Conservation (phyloP, 768 basidiomycete genomes). For the Mycena latifolia region DNA sequence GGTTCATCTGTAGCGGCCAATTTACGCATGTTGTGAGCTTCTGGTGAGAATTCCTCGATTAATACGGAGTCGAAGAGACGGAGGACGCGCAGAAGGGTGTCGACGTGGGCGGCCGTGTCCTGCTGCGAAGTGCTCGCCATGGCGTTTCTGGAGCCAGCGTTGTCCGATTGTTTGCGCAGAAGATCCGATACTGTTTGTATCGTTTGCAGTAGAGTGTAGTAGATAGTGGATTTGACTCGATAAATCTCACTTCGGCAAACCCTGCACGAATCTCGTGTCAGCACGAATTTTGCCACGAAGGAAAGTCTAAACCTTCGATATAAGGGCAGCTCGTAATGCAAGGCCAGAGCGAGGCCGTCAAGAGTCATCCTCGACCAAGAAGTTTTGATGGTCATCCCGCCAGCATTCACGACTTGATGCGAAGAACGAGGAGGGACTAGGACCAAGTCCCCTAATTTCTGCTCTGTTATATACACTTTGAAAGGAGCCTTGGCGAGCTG, state of each 20-base stretch:
- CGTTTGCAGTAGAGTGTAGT: constrained; percentile 60
- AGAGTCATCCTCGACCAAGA: constrained; percentile 91
- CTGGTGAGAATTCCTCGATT: constrained; percentile 38
- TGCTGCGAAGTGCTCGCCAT: constrained; percentile 13
- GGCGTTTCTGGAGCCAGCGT: constrained; percentile 5
- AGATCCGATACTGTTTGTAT: constrained; percentile 4
- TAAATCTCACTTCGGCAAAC: constrained; percentile 88
- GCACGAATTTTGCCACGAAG: neutral
- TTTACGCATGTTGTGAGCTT: constrained; percentile 36
- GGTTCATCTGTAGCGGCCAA: constrained; percentile 4
- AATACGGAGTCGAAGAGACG: constrained; percentile 34
- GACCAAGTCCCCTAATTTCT: constrained; percentile 82
- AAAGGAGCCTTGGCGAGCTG: constrained; percentile 78
- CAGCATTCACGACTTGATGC: constrained; percentile 87
- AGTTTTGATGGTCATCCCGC: constrained; percentile 86
- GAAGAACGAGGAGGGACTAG: constrained; percentile 85
- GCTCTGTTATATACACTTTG: constrained; percentile 76
- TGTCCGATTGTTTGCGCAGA: neutral
- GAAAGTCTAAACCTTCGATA: constrained; percentile 72
- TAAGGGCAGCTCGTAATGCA: constrained; percentile 81
- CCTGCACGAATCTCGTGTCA: constrained; percentile 49
- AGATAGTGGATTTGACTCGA: constrained; percentile 75
- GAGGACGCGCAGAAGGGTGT: constrained; percentile 20
- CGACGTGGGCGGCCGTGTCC: constrained; percentile 8
- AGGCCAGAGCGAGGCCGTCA: constrained; percentile 66